Conservation (phyloP, 768 basidiomycete genomes). For the Amanita exitialis region DNA sequence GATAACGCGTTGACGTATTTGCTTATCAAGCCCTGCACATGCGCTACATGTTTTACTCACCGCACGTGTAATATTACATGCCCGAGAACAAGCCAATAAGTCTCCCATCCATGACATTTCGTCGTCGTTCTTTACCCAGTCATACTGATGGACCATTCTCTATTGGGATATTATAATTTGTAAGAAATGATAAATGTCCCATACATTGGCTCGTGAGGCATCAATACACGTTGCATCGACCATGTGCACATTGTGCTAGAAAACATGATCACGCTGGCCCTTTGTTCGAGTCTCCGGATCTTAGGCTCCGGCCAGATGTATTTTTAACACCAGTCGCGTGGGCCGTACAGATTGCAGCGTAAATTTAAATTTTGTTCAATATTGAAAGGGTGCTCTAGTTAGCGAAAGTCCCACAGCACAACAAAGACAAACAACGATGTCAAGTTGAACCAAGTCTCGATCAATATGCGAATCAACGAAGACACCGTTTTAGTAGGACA, state of each 20-base stretch:
- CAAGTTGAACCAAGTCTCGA: neutral
- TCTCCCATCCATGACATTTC: neutral
- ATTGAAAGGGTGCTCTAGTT: no score
- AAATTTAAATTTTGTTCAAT: no score
- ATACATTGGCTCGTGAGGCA: neutral
- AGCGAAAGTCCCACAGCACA: neutral
- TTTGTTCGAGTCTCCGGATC: no score
- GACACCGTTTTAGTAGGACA: conserved; percentile 54
- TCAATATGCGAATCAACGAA: conserved; percentile 58
- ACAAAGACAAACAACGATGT: conserved; percentile 1
- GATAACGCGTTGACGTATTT: neutral
- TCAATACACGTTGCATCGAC: no score
- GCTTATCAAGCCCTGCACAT: neutral
- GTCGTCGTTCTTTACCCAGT: neutral
- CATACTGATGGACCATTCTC: neutral
- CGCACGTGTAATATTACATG: conserved; percentile 4
- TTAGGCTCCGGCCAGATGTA: no score
- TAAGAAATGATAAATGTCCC: no score
- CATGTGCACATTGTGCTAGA: no score
- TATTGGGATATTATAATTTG: no score
- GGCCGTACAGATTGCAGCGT: no score
- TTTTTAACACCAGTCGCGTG: no score
- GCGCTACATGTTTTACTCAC: conserved; percentile 1
- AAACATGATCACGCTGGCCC: no score
- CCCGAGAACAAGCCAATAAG: conserved; percentile 3